These are phyloP conservation scores for Clavariopsis aquatica DNA, from an alignment of 495 filamentous ascomycete genomes.

Conservation along the genomic window DNA sequence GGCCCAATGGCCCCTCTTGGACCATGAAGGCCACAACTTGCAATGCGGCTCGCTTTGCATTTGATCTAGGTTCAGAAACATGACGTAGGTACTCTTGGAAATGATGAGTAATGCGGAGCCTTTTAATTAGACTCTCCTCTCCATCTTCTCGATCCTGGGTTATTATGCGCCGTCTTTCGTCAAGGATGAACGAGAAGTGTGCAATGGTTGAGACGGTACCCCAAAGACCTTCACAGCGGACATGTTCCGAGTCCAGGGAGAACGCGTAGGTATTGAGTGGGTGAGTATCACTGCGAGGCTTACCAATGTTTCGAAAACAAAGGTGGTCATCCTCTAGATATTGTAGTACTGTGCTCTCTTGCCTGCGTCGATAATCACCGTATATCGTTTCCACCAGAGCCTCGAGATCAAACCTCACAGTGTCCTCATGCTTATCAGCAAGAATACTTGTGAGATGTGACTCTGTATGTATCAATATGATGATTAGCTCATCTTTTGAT, in stretches of 20 bases:
- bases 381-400: conserved; percentile 52
- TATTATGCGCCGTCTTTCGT: conserved; percentile 19
- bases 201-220: conserved; percentile 29
- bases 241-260: conserved; percentile 20
- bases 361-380: conserved; percentile 70
- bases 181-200: conserved; percentile 29
- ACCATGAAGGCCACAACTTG: conserved; percentile 77
- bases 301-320: conserved; percentile 29
- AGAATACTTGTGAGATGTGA: conserved; percentile 57
- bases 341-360: conserved; percentile 71
- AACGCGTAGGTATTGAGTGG: conserved; percentile 33
- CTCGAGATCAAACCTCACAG: conserved; percentile 42
- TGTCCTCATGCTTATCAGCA: conserved; percentile 26
- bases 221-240: conserved; percentile 33
- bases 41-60: conserved; percentile 53
- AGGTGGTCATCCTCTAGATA: conserved; percentile 60
- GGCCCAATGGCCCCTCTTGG: conserved; percentile 48
- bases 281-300: conserved; percentile 5
- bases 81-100: conserved; percentile 51
- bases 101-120: conserved; percentile 56
- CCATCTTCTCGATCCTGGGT: conserved; percentile 24
- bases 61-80: conserved; percentile 48
- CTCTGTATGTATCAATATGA: conserved; percentile 67
- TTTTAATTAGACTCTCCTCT: conserved; percentile 54
- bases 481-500: conserved; percentile 70